Conservation (phyloP, 2,329 filamentous ascomycete species). For the Akanthomyces uredinophilus region DNA sequence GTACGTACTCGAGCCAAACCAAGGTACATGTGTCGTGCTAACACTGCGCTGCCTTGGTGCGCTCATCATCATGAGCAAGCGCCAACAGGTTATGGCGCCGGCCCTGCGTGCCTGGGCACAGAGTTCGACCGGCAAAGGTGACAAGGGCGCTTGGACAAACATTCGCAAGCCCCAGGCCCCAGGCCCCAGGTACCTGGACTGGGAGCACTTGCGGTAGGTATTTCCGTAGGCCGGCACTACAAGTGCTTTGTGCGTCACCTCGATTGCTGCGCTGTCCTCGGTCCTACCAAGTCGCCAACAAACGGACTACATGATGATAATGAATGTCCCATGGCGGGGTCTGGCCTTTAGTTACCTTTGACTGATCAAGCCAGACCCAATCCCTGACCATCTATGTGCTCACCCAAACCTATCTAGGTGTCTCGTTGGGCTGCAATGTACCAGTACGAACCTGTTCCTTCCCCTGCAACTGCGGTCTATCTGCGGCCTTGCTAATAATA, state of each 20-base stretch:
- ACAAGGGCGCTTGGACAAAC: not conserved
- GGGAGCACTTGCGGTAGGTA: not conserved
- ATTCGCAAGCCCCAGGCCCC: not conserved
- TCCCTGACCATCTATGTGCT: too few relatives aligned
- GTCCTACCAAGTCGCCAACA: not conserved
- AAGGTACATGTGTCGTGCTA: too few relatives aligned
- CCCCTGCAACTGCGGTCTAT: not conserved
- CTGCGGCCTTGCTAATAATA: too few relatives aligned
- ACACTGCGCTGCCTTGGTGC: too few relatives aligned
- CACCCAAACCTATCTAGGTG: not conserved
- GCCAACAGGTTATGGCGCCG: too few relatives aligned
- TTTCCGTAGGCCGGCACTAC: not conserved
- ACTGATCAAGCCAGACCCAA: not conserved
- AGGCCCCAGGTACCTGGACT: not conserved
- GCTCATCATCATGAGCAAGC: too few relatives aligned
- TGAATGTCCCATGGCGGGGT: not conserved
- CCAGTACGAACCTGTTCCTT: not conserved
- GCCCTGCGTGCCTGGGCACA: too few relatives aligned
- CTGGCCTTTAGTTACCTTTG: not conserved
- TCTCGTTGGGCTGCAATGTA: not conserved
- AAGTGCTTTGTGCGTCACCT: not conserved
- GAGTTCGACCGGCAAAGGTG: not conserved
- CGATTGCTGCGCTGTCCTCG: not conserved
- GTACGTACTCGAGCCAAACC: too few relatives aligned
- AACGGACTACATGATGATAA: too few relatives aligned